Base-by-base conservation (phyloP, 495 filamentous ascomycete species). In the Neurospora sp. region DNA sequence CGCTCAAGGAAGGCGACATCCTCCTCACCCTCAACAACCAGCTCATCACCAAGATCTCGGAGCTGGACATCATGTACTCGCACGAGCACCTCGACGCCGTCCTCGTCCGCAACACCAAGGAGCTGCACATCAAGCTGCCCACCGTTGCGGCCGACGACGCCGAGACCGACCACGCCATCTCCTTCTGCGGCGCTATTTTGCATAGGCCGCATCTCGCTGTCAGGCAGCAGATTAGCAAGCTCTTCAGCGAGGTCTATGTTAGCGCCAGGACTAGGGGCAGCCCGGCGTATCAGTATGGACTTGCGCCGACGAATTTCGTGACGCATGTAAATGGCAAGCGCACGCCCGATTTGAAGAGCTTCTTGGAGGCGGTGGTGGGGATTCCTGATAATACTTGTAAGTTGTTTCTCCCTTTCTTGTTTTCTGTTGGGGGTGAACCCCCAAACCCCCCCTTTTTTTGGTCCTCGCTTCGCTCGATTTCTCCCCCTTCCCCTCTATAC, bases 191-290 rank as follows among this genome's bases (percentile, higher is more conserved):
- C 71, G 96, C 96, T 69, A 90, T 97, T 37, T 83, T 99, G 37
- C 96, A 99, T 78, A 90, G 91, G 38, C 96, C 96, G 2, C 96
- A 99, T 82, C 94, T 97, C 79, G 96, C 96, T 46, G 96, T 99
- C 4, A 87, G 96, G 18, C 96, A 99, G 82, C 96, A 99, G 80
- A 98, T 99, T 79, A 92, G 90, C 78, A 95, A 96, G 79, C 86
- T 99, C n/a, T 94, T 97, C 78, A 94, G 92, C 75, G 95, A 97
- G 82, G 90, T 98, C n/a, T 99, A 99, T 80, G 93, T 99, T 37
- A 94, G 92, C 77, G 93, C 93, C 1, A 84, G 94, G 75, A 92
- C 92, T 66, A 81, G 94, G 60, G 96, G 96, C 37, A 93, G 91
- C 0, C 96, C 96, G 0, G 89, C 96, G 0, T 97, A 94, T 79